Evolutionary conservation across 2,329 filamentous ascomycete species (phyloP), one percentile per base, ranked within the genome.

Genomic region (Stagonosporopsis vannaccii): DNA sequence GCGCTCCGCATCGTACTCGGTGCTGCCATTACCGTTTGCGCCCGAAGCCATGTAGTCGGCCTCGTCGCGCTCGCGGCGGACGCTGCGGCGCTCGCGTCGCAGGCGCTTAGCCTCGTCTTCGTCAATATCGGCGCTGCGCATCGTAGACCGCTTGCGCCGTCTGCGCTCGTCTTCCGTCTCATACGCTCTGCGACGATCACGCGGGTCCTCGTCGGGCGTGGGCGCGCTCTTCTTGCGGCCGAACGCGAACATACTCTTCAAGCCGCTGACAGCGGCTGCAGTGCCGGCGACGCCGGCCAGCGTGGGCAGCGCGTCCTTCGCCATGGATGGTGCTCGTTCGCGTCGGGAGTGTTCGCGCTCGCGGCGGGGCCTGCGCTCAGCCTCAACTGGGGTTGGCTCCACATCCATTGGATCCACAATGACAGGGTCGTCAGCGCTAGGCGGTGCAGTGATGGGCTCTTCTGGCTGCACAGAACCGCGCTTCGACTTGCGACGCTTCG

Each of bases 251-350:
- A 69, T 80, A n/a, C 84, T 82, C 77, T 86, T 84, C 15, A 87
- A 74, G 20, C 84, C 83, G 52, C 79, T 77, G 51, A 82, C 82
- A 48, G 85, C 75, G 15, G 69, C 70, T 52, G 69, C 71, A 52
- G 66, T 68, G 28, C 67, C 65, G 25, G 68, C 68, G 30, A 72
- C 70, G 35, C 66, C 63, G 42, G 66, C 68, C 56, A 72, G 59
- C 17, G 69, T 67, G 36, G 66, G 67, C 59, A 72, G 59, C 9
- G 70, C 64, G 68, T 87, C 89, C 71, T 85, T 88, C 3, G 86
- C 81, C 50, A 78, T 84, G 4, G 88, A 88, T 62, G 82, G 85
- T 33, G 86, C 84, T 86, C 42, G 87, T 66, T 32, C 83, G 75
- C 48, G 82, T 55, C 66, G 66, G 19, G 66, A 65, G 55, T 66